Conservation (phyloP, 352 stramenopile genomes). For the Phytophthora pistaciae region DNA sequence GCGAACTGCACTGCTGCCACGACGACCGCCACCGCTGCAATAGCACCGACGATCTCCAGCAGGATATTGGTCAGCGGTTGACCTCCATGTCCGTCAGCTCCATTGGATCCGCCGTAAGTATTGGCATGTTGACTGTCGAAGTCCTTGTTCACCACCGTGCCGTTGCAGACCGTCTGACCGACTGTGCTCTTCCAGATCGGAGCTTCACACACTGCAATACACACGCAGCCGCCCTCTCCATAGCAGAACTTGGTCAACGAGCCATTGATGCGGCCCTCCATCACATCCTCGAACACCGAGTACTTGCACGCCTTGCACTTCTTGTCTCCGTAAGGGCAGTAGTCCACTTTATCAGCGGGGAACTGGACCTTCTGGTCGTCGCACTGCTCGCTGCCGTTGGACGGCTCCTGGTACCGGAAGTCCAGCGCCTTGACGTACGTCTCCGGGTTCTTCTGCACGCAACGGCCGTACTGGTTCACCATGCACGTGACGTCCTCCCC, state of each 20-base stretch:
- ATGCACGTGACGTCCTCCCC: slow-evolving; percentile 43
- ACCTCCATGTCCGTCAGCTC: slow-evolving; percentile 7
- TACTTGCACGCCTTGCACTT: slow-evolving; percentile 39
- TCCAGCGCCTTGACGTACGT: slow-evolving; percentile 32
- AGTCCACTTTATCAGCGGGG: slow-evolving; percentile 37
- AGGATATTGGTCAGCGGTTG: slow-evolving; percentile 25
- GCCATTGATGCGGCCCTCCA: slow-evolving; percentile 41
- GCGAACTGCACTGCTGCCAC: slow-evolving; percentile 42
- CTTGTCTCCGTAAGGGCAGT: slow-evolving; percentile 46
- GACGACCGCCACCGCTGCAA: slow-evolving; percentile 41
- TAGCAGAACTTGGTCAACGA: slow-evolving; percentile 53
- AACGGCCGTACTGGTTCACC: slow-evolving; percentile 51
- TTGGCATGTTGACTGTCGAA: slow-evolving; percentile 38
- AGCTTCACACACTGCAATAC: slow-evolving; percentile 53
- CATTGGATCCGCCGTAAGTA: slow-evolving; percentile 23
- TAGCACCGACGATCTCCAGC: slow-evolving; percentile 35
- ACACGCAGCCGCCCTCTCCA: slow-evolving; percentile 42
- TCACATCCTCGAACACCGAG: slow-evolving; percentile 37
- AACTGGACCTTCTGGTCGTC: slow-evolving; percentile 57
- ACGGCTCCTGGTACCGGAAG: slow-evolving; percentile 29
- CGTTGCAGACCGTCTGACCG: slow-evolving; percentile 42
- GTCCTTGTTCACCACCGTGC: slow-evolving; percentile 27
- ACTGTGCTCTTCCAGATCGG: slow-evolving; percentile 41
- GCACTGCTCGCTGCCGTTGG: slow-evolving; percentile 34
- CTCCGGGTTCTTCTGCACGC: slow-evolving; percentile 39